Evolutionary conservation across 2,329 filamentous ascomycete species (phyloP).

Genomic region (Bipolaris zeicola): DNA sequence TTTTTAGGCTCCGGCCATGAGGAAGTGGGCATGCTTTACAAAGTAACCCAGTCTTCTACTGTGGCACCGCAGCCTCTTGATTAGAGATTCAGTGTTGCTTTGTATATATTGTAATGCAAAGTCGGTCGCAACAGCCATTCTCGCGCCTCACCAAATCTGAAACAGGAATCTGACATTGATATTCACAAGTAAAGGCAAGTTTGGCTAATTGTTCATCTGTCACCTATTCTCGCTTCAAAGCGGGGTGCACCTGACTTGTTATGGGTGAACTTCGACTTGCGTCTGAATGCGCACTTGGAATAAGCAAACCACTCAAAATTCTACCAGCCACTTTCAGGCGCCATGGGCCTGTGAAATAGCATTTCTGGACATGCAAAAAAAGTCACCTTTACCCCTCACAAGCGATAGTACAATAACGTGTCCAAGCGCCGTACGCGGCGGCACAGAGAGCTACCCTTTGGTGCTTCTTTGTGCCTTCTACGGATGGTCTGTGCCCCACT

Average conservation of each 20-base stretch:
- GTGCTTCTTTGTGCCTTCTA: constrained; percentile 19
- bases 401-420: constrained; percentile 5
- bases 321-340: neutral
- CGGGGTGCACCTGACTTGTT: neutral
- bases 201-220: neutral
- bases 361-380: neutral
- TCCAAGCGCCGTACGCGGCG: constrained; percentile 10
- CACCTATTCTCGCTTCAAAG: neutral
- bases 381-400: neutral
- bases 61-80: constrained; percentile 17
- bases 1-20: neutral
- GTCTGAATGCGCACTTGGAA: constrained; percentile 1
- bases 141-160: constrained; percentile 11
- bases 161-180: neutral
- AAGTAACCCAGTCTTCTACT: constrained; percentile 5
- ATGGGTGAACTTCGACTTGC: constrained; percentile 25
- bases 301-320: neutral
- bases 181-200: neutral
- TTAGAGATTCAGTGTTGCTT: constrained; percentile 18
- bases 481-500: constrained; percentile 15
- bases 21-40: constrained; percentile 1
- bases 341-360: neutral
- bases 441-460: constrained; percentile 16
- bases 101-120: constrained; percentile 33
- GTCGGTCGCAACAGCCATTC: constrained; percentile 17